Evolutionary conservation across 1,284 basidiomycete species (phyloP).

Genomic region (Prillingera fragicola): DNA sequence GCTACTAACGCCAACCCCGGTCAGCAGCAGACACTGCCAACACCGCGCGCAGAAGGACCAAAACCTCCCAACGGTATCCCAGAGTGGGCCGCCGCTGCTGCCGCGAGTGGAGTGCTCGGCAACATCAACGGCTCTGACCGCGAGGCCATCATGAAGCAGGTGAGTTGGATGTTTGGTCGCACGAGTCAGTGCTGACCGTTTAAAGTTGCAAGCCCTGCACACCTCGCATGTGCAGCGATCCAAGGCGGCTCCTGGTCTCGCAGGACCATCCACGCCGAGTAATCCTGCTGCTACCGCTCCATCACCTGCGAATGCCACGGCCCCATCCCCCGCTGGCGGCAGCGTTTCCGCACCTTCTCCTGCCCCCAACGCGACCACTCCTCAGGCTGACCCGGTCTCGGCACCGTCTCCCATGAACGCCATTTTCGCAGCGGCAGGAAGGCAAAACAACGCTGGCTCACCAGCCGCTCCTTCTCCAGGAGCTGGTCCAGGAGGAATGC

Average conservation of each 20-base stretch:
- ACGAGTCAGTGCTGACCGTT: neutral
- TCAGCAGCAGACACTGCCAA: neutral
- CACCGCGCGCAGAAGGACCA: neutral
- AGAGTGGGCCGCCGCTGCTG: slow-evolving; percentile 13
- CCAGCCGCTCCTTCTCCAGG: too few relatives aligned
- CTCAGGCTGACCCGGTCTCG: slow-evolving; percentile 5
- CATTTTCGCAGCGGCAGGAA: slow-evolving; percentile 1
- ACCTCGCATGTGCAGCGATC: slow-evolving; percentile 25
- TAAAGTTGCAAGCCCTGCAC: slow-evolving; percentile 34
- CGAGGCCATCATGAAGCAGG: slow-evolving; percentile 44
- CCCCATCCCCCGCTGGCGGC: slow-evolving; percentile 9
- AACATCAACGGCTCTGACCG: slow-evolving; percentile 24
- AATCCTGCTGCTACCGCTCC: slow-evolving; percentile 9
- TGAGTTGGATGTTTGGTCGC: slow-evolving; percentile 12
- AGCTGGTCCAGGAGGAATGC: neutral
- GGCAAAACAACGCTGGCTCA: too few relatives aligned
- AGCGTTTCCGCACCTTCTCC: slow-evolving; percentile 8
- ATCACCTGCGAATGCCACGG: slow-evolving; percentile 7
- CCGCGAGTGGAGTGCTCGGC: slow-evolving; percentile 16
- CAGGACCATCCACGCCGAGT: slow-evolving; percentile 7
- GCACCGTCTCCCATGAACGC: slow-evolving; percentile 5
- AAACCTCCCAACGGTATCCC: slow-evolving; percentile 5
- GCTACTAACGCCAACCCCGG: neutral
- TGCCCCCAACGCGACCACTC: slow-evolving; percentile 3
- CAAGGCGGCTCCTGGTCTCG: slow-evolving; percentile 6